Base-by-base conservation (phyloP, 768 basidiomycete genomes). In the Strobilomyces dryophilus region DNA sequence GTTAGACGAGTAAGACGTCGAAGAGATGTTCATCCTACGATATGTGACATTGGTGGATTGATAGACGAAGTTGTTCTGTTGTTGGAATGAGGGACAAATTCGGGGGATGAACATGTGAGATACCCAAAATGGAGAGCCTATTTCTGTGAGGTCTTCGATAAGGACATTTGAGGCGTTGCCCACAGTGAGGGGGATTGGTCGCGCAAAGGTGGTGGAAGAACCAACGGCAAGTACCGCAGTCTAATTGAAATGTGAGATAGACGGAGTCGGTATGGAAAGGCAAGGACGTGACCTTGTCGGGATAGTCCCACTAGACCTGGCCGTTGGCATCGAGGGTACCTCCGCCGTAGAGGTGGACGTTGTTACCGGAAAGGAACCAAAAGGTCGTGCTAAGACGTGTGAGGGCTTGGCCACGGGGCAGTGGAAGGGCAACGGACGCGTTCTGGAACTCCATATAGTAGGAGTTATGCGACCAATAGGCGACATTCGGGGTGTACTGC, bases 251-350 rank as follows among this genome's bases (percentile, higher is more conserved):
- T 11, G 34, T 56, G 47, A 52, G 49, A 31, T 6, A 44, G 26
- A 31, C 37, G 35, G 29, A 27, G 34, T 40, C 39, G 17, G 11
- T 36, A 8, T 31, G 21, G 18, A 32, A 37, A 39, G 47, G 54
- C 40, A 60, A 41, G 45, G 63, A 61, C 1, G 20, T 36, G 57
- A 56, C 66, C 47, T 58, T 66, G 50, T 64, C 61, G 34, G 64
- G 59, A 39, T 62, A 57, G 49, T 70, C 68, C 62, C 65, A 70
- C 70, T 76, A 76, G 26, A 73, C 69, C 56, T 79, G 78, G 5
- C 77, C 76, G 45, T 76, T 77, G 42, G 69, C 75, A 63, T 78
- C 75, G 45, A 79, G 32, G 41, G 55, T 60, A 39, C 77, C 78
- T 36, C 76, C 75, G 37, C 78, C 76, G 51, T 75, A 73, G 41